Conservation (phyloP, 2,329 filamentous ascomycete genomes). For the Trichoderma sp. region DNA sequence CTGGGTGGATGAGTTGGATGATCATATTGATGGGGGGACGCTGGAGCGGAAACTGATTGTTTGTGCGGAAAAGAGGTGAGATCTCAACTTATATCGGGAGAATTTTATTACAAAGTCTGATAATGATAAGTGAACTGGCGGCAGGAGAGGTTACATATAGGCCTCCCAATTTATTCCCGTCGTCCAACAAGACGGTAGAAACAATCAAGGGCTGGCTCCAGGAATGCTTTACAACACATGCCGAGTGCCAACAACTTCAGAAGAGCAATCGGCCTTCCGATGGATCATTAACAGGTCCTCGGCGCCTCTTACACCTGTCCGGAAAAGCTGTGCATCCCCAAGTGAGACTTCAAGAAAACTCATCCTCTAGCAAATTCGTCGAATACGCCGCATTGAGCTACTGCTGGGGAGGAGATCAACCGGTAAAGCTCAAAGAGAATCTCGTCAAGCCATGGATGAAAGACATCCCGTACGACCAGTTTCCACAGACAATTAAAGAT, state of each 20-base stretch:
- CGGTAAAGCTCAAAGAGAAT: background rate
- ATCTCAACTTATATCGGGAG: background rate
- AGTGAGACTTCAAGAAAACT: background rate
- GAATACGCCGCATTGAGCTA: background rate
- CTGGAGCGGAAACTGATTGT: background rate
- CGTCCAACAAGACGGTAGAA: background rate
- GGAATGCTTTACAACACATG: background rate
- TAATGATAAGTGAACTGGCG: background rate
- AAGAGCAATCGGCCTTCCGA: background rate
- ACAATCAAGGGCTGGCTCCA: background rate
- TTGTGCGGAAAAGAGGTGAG: background rate
- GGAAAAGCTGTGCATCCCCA: background rate
- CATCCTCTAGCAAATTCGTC: background rate
- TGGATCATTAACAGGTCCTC: background rate
- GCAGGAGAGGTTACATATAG: background rate
- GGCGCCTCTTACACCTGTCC: background rate
- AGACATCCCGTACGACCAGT: background rate
- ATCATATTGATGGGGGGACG: slow-evolving; percentile 4
- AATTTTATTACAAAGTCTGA: background rate
- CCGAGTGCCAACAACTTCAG: background rate
- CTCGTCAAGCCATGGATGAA: background rate
- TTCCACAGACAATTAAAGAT: background rate
- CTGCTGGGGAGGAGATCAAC: slow-evolving; percentile 3
- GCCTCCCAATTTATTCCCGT: background rate
- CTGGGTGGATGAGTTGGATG: slow-evolving; percentile 4